Evolutionary conservation across 352 stramenopile species (phyloP).

Genomic region (Phytophthora pinifolia): DNA sequence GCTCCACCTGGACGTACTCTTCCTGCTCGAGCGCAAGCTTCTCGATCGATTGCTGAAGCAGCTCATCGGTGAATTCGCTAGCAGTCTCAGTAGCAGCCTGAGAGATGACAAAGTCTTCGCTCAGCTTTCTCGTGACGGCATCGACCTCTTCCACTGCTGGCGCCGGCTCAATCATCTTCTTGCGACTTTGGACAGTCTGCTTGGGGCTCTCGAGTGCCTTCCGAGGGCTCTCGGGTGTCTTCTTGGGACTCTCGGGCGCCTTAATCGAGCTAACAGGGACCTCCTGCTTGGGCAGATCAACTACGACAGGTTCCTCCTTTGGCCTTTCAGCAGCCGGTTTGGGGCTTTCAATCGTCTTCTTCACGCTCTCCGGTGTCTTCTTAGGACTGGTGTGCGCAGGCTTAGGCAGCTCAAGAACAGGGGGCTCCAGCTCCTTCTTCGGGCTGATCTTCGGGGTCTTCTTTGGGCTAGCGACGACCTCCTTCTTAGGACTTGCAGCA

Average conservation of each 20-base stretch:
- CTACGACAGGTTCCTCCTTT: conserved; percentile 22
- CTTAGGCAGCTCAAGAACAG: conserved; percentile 6
- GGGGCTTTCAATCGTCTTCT: conserved; percentile 11
- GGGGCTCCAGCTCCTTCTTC: conserved; percentile 16
- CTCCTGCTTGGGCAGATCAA: conserved; percentile 22
- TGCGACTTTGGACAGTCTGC: too few relatives aligned
- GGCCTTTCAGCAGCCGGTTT: conserved; percentile 15
- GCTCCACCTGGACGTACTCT: conserved; percentile 69
- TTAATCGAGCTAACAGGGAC: conserved; percentile 12
- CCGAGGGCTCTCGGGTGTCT: conserved; percentile 3
- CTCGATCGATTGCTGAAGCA: conserved; percentile 48
- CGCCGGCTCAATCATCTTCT: conserved; percentile 11
- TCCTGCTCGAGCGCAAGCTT: conserved; percentile 54
- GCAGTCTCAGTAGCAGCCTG: conserved; percentile 41
- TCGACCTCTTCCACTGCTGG: conserved; percentile 17
- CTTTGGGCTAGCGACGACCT: conserved; percentile 3
- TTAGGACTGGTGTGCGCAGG: not conserved
- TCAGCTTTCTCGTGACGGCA: conserved; percentile 20
- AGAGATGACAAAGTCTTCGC: conserved; percentile 32
- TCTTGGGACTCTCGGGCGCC: conserved; percentile 8
- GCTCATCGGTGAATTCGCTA: conserved; percentile 40
- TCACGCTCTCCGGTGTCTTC: not conserved
- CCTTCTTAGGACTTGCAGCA: conserved; percentile 6
- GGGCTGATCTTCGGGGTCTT: conserved; percentile 8
- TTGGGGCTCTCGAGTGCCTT: not conserved